Conservation (phyloP, 257 asterid genomes). For the Pogostemon cablin region DNA sequence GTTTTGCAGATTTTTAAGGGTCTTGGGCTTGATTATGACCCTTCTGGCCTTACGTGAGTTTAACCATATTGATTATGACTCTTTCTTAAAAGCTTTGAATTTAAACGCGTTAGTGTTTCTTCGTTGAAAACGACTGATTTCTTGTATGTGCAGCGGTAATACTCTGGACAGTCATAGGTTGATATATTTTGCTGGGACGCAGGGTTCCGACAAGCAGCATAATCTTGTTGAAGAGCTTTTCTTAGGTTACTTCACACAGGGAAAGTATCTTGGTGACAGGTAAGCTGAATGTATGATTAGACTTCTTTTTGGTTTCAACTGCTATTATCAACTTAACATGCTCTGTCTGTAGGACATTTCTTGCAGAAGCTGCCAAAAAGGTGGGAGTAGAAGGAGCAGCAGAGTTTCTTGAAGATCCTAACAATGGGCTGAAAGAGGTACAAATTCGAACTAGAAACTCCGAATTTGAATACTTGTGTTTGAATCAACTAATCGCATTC, state of each 20-base stretch:
- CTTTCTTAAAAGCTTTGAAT: background rate
- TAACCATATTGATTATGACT: background rate
- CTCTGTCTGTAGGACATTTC: conserved; percentile 60
- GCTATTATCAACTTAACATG: background rate
- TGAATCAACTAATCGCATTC: background rate
- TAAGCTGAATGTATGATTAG: conserved; percentile 25
- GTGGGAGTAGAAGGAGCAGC: conserved; percentile 93
- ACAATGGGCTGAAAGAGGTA: conserved; percentile 88
- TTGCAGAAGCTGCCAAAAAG: conserved; percentile 68
- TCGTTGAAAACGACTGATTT: background rate
- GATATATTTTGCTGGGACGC: conserved; percentile 38
- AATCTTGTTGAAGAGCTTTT: conserved; percentile 72
- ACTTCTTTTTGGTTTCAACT: too few relatives aligned
- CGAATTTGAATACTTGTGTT: background rate
- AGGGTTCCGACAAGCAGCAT: conserved; percentile 67
- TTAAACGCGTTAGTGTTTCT: background rate
- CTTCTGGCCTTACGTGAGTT: conserved; percentile 35
- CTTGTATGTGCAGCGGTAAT: conserved; percentile 34
- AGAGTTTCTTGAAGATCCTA: conserved; percentile 83
- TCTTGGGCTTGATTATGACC: conserved; percentile 40
- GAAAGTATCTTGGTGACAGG: conserved; percentile 87
- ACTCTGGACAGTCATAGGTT: conserved; percentile 41
- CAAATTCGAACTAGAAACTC: background rate
- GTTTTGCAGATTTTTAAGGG: conserved; percentile 37
- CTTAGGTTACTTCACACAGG: conserved; percentile 76